Conservation (phyloP, 2,329 filamentous ascomycete genomes). For the Calonectria honghensis region DNA sequence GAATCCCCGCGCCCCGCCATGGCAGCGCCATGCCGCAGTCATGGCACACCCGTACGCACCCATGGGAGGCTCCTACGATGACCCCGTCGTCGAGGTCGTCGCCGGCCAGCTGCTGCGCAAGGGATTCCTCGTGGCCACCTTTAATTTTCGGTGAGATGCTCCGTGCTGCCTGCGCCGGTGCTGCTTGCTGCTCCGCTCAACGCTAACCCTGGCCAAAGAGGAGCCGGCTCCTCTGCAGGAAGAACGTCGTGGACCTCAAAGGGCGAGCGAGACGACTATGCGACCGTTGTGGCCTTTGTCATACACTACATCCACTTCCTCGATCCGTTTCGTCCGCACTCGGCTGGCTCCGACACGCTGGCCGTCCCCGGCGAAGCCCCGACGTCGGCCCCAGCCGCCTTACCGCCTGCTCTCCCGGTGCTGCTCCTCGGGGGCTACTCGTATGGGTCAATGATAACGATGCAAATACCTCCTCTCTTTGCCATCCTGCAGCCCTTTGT, state of each 20-base stretch:
- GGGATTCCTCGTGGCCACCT: constrained; percentile 87
- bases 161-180: not conserved
- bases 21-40: constrained; percentile 74
- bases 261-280: constrained; percentile 88
- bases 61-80: constrained; percentile 89
- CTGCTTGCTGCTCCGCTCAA: not conserved
- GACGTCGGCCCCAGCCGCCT: constrained; percentile 9
- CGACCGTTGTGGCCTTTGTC: constrained; percentile 87
- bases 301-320: constrained; percentile 82
- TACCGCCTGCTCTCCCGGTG: constrained; percentile 52
- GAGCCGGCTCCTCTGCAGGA: constrained; percentile 83
- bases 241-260: constrained; percentile 91
- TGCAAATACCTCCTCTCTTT: constrained; percentile 79
- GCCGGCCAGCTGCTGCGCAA: constrained; percentile 78
- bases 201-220: constrained; percentile 69
- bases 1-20: constrained; percentile 59
- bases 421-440: constrained; percentile 88
- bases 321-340: constrained; percentile 60
- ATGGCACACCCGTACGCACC: constrained; percentile 94
- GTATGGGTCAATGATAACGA: constrained; percentile 90
- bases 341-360: constrained; percentile 27
- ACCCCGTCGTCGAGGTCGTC: constrained; percentile 83
- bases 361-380: constrained; percentile 16
- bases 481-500: constrained; percentile 77
- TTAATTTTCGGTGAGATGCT: constrained; percentile 86